These are phyloP conservation scores for Turnera subulata DNA, from an alignment of 345 rosid genomes.

Conservation along the genomic window DNA sequence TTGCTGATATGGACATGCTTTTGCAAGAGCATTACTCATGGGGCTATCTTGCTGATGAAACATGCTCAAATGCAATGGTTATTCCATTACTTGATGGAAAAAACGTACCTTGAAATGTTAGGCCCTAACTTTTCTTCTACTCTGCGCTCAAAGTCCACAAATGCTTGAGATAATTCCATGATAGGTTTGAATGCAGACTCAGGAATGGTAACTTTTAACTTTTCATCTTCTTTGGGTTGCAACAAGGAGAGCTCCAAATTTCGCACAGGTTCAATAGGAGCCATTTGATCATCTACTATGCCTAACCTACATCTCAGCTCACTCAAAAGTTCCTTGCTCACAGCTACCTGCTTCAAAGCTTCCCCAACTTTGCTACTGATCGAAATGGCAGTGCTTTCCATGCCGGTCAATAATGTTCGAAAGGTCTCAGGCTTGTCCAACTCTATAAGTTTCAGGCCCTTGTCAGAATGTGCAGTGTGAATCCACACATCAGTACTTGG, in stretches of 20 bases:
- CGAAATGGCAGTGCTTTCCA: slow-evolving; percentile 14
- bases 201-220: background rate
- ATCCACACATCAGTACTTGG: slow-evolving; percentile 21
- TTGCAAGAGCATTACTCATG: too few species aligned
- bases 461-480: background rate
- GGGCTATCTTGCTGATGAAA: too few species aligned
- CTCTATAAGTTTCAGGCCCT: slow-evolving; percentile 2
- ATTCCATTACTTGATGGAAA: background rate
- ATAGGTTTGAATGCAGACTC: slow-evolving; percentile 8
- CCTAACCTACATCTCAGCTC: slow-evolving; percentile 18
- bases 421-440: slow-evolving; percentile 6
- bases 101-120: slow-evolving; percentile 34
- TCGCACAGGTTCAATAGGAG: slow-evolving; percentile 2
- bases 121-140: slow-evolving; percentile 33
- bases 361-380: slow-evolving; percentile 18
- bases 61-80: background rate
- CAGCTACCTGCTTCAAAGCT: slow-evolving; percentile 21
- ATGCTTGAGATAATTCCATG: slow-evolving; percentile 14
- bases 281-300: slow-evolving; percentile 2
- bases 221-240: slow-evolving; percentile 9
- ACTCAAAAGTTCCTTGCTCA: slow-evolving; percentile 18
- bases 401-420: slow-evolving; percentile 8
- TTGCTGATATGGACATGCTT: too few species aligned
- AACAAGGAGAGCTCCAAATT: background rate
- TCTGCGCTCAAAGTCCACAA: slow-evolving; percentile 29